Conservation (phyloP, 2,329 filamentous ascomycete genomes). For the Xylariaceae sp. region DNA sequence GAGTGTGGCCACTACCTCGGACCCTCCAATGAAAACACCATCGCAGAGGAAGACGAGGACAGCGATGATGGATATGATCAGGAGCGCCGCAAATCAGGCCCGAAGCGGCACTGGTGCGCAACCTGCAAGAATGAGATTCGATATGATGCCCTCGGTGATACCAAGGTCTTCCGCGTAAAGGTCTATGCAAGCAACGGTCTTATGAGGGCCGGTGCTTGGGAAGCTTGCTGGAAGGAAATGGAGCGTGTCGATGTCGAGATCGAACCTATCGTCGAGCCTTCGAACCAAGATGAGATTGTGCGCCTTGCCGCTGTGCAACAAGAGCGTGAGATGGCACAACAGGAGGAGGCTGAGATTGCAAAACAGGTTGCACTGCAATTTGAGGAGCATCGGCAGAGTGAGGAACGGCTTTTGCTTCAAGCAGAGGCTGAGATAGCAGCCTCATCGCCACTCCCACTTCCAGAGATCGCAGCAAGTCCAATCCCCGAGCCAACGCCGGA, state of each 20-base stretch:
- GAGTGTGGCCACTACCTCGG: slow-evolving; percentile 76
- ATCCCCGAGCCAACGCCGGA: slow-evolving; percentile 12
- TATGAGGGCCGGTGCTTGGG: slow-evolving; percentile 90
- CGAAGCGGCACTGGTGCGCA: slow-evolving; percentile 53
- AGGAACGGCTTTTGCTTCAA: slow-evolving; percentile 24
- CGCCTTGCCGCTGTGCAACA: slow-evolving; percentile 49
- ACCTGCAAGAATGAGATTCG: slow-evolving; percentile 56
- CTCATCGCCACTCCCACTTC: slow-evolving; percentile 3
- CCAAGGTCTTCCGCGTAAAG: slow-evolving; percentile 71
- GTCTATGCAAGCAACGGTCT: slow-evolving; percentile 94
- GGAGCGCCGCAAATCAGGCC: slow-evolving; percentile 29
- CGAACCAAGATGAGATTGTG: slow-evolving; percentile 59
- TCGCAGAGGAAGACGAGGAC: slow-evolving; percentile 42
- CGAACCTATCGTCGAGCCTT: slow-evolving; percentile 65
- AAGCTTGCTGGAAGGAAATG: slow-evolving; percentile 95
- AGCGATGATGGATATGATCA: slow-evolving; percentile 44
- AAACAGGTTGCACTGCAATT: slow-evolving; percentile 33
- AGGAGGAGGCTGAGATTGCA: slow-evolving; percentile 33
- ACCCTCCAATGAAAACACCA: slow-evolving; percentile 49
- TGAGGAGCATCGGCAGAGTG: slow-evolving; percentile 33
- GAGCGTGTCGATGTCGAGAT: slow-evolving; percentile 96
- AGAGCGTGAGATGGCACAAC: slow-evolving; percentile 31
- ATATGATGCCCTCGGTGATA: slow-evolving; percentile 51
- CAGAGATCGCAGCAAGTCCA: slow-evolving; percentile 10
- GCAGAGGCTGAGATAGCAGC: slow-evolving; percentile 29